Percentiles rank a stretch among this genome's conserved stretches.
phyloP scores from a whole-genome alignment of 2,329 filamentous ascomycete genomes.

The Dendrostoma leiphaemia region DNA sequence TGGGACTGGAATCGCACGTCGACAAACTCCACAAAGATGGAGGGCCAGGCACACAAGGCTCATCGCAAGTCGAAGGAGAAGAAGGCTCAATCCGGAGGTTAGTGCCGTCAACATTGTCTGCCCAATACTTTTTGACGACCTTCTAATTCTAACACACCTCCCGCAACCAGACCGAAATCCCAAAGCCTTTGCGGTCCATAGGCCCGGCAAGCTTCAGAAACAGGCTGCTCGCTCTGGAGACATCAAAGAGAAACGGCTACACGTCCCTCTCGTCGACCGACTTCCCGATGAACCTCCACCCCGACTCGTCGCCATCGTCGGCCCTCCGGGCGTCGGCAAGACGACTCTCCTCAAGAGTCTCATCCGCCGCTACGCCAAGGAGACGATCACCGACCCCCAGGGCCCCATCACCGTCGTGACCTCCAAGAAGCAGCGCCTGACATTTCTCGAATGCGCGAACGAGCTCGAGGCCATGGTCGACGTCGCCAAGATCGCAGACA shows the following conservation, averaged over 20 bases:
- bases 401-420: conserved; percentile 96
- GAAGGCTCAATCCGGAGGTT: conserved; percentile 65
- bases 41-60: conserved; percentile 79
- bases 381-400: conserved; percentile 83
- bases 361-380: conserved; percentile 91
- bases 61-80: conserved; percentile 89
- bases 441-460: conserved; percentile 96
- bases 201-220: conserved; percentile 76
- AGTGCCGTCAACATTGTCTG: conserved; percentile 18
- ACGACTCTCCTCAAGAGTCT: conserved; percentile 94
- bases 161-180: conserved; percentile 67
- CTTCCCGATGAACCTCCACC: conserved; percentile 94
- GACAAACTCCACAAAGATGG: conserved; percentile 53
- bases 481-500: conserved; percentile 94
- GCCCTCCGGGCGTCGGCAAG: conserved; percentile 92
- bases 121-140: not conserved
- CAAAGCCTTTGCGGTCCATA: conserved; percentile 84
- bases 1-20: not conserved
- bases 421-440: conserved; percentile 90
- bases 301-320: conserved; percentile 89
- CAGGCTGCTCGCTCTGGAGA: conserved; percentile 72
- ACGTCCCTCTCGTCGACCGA: conserved; percentile 95
- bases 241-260: conserved; percentile 90
- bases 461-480: conserved; percentile 96
- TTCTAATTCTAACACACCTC: conserved; percentile 22